Evolutionary conservation across 768 basidiomycete genomes (phyloP).

Genomic region (Lactifluus subvellereus): DNA sequence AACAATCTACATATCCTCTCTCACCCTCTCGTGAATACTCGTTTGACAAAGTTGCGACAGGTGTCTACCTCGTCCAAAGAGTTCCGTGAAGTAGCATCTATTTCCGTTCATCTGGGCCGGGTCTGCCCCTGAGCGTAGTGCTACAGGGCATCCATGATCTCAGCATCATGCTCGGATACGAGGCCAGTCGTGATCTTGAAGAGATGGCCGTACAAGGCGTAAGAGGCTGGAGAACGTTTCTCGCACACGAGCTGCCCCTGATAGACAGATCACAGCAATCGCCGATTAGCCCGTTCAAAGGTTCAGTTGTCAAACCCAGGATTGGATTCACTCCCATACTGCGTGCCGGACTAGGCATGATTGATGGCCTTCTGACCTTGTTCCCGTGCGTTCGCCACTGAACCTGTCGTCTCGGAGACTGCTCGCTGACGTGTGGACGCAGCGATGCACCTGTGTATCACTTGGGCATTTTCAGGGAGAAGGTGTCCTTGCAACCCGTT

Average conservation of each 20-base stretch:
- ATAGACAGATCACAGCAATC: constrained; percentile 42
- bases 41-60: constrained; percentile 21
- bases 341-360: constrained; percentile 91
- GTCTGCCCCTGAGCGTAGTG: constrained; percentile 5
- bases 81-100: constrained; percentile 22
- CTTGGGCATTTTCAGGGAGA: constrained; percentile 85
- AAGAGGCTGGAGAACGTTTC: constrained; percentile 26
- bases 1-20: constrained; percentile 19
- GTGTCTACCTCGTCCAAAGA: constrained; percentile 22
- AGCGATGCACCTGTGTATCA: constrained; percentile 85
- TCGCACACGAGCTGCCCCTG: background rate
- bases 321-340: constrained; percentile 89
- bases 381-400: constrained; percentile 60
- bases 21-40: constrained; percentile 24
- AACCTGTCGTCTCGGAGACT: background rate
- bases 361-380: constrained; percentile 75
- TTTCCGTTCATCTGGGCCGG: background rate
- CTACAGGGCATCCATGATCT: constrained; percentile 66
- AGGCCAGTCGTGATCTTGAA: constrained; percentile 67
- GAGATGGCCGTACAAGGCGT: constrained; percentile 61
- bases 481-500: constrained; percentile 80
- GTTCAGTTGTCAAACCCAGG: constrained; percentile 64
- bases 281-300: constrained; percentile 75
- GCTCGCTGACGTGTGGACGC: background rate
- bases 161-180: constrained; percentile 74